Base-by-base conservation (phyloP, 148 eudicot genomes). In the Amaranthus hypochondriacus region DNA sequence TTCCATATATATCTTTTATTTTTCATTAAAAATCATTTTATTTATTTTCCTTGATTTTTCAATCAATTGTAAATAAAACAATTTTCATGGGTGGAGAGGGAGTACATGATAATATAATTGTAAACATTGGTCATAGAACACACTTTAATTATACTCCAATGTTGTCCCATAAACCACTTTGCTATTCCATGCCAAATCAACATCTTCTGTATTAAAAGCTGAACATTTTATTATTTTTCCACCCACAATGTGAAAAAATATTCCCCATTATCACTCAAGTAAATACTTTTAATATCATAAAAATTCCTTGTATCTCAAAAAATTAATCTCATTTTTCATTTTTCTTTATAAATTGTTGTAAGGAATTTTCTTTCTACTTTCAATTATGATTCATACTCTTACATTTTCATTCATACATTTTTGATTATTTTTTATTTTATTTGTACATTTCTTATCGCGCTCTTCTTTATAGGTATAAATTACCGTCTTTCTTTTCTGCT, bases 171-270 rank as follows among this genome's bases (percentile, higher is more conserved):
- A 28, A 0, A 50, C 56, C 44, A 21, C 44, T 70, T 53, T 39
- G 15, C 44, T 56, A 69, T 48, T n/a, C 43, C 21, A 2, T 55
- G 72, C 72, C 9, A 69, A 42, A 70, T 70, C 73, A 55, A 70
- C 28, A 52, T 70, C 73, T 7, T 14, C 73, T 66, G 48, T 75
- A 64, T 56, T 58, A 57, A 76, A 48, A 58, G 67, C 48, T 76
- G 66, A 50, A 67, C 51, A 60, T 76, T n/a, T 68, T 67, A 21
- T 62, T 73, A 65, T 50, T 15, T 9, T 59, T 21, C n/a, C 39
- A n/a, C 72, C 61, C 70, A 73, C 76, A 63, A 65, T 11, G 5
- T 9, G 9, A 74, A 4, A 28, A 3, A 9, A 57, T 28, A 28
- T 28, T 28, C 39, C 39, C 39, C 39, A 53, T 73, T 55, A 39